Conservation (phyloP, 768 basidiomycete genomes). For the Lactifluus hygrophoroides region DNA sequence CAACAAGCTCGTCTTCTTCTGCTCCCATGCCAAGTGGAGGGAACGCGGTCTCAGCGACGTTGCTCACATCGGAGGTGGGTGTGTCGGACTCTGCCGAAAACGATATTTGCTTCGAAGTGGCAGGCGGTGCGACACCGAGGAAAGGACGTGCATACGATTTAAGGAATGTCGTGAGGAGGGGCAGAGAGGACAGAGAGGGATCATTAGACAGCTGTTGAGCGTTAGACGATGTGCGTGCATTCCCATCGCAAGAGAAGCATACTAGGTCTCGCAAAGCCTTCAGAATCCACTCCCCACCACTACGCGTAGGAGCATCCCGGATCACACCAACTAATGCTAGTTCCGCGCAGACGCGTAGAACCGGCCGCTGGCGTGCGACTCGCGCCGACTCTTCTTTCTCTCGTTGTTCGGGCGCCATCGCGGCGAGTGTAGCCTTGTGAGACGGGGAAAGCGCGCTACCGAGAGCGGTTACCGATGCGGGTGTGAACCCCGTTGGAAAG, state of each 20-base stretch:
- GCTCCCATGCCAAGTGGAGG: conserved; percentile 24
- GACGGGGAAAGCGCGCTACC: conserved; percentile 51
- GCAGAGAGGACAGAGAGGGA: conserved; percentile 77
- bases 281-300: conserved; percentile 87
- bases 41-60: conserved; percentile 31
- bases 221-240: conserved; percentile 11
- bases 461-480: conserved; percentile 54
- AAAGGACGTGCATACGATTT: conserved; percentile 87
- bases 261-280: conserved; percentile 80
- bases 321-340: conserved; percentile 83
- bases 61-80: conserved; percentile 33
- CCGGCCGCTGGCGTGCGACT: conserved; percentile 71
- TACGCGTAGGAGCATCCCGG: conserved; percentile 56
- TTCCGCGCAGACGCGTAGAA: conserved; percentile 83
- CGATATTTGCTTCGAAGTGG: conserved; percentile 50
- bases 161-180: conserved; percentile 84
- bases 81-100: conserved; percentile 47
- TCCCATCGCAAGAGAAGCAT: conserved; percentile 24
- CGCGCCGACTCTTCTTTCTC: conserved; percentile 88
- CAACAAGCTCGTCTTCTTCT: conserved; percentile 70
- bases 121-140: conserved; percentile 60
- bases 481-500: conserved; percentile 74
- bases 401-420: conserved; percentile 63
- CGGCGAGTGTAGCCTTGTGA: conserved; percentile 44
- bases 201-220: conserved; percentile 71